Conservation (phyloP, 2,329 filamentous ascomycete species). For the Parafenestella ontariensis region DNA sequence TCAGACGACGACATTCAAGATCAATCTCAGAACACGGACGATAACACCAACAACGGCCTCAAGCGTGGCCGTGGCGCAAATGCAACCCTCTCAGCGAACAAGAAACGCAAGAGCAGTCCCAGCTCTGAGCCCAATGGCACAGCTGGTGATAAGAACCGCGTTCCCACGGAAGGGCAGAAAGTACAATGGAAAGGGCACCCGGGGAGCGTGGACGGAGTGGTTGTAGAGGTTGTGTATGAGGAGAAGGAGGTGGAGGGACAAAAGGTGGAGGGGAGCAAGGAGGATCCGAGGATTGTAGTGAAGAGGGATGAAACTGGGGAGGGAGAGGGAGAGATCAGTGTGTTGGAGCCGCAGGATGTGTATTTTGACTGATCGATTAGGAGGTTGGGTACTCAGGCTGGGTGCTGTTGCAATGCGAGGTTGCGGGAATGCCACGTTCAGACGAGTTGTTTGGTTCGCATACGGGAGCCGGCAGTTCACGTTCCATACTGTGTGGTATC, state of each 20-base stretch:
- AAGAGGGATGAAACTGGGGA: slow-evolving; percentile 50
- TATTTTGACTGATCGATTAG: slow-evolving; percentile 49
- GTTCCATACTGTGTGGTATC: not conserved
- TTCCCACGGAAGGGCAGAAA: slow-evolving; percentile 52
- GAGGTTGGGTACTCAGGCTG: too few species aligned
- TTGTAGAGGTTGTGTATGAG: slow-evolving; percentile 51
- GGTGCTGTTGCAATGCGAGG: not conserved
- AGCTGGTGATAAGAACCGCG: slow-evolving; percentile 46
- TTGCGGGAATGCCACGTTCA: slow-evolving; percentile 2
- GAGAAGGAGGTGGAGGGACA: slow-evolving; percentile 53
- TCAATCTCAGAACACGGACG: not conserved
- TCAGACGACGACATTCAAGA: slow-evolving; percentile 10
- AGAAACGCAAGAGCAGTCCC: slow-evolving; percentile 45
- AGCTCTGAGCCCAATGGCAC: slow-evolving; percentile 11
- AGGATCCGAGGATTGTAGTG: slow-evolving; percentile 54
- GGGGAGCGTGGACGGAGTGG: slow-evolving; percentile 52
- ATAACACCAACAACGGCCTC: too few species aligned
- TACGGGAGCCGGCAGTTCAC: not conserved
- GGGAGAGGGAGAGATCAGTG: slow-evolving; percentile 50
- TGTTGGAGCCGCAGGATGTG: slow-evolving; percentile 54
- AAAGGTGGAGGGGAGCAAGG: slow-evolving; percentile 50
- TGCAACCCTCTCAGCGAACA: slow-evolving; percentile 26
- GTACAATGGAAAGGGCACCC: slow-evolving; percentile 52
- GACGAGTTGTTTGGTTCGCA: not conserved
- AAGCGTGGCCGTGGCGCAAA: slow-evolving; percentile 40